phyloP scores from a whole-genome alignment of 1,284 basidiomycete genomes.

The Trichosporon inkin region DNA sequence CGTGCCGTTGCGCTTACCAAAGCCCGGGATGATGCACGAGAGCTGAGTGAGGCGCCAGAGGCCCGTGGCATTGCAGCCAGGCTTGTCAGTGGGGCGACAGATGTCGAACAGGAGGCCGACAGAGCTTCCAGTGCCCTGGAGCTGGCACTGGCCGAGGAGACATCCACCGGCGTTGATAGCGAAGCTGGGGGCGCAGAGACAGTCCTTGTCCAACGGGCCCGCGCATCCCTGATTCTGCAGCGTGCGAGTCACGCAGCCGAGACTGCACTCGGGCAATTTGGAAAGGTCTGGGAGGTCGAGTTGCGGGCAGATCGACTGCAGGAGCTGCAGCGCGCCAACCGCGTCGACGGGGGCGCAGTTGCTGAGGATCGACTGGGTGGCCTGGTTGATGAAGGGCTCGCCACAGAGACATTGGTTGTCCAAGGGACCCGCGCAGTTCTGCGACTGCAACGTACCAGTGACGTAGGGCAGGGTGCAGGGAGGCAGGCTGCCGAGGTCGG shows the following conservation, averaged over 20 bases:
- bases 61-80: conserved; percentile 7
- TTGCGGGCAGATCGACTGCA: neutral
- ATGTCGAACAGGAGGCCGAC: conserved; percentile 11
- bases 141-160: neutral
- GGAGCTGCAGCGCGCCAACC: neutral
- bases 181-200: conserved; percentile 2
- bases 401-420: conserved; percentile 11
- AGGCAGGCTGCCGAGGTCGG: conserved; percentile 9
- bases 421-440: conserved; percentile 1
- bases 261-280: conserved; percentile 2
- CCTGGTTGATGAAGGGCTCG: neutral
- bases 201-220: conserved; percentile 7
- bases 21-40: neutral
- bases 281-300: conserved; percentile 8
- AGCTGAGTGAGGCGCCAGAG: conserved; percentile 11
- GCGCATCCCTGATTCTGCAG: neutral
- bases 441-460: neutral
- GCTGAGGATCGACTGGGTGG: neutral
- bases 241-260: conserved; percentile 6
- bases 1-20: neutral
- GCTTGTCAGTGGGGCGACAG: neutral
- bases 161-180: neutral
- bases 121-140: neutral
- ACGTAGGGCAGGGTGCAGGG: neutral
- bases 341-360: too few species aligned